These are phyloP conservation scores for Sporothrix brasiliensis DNA, from an alignment of 2,329 filamentous ascomycete genomes.

Conservation along the genomic window DNA sequence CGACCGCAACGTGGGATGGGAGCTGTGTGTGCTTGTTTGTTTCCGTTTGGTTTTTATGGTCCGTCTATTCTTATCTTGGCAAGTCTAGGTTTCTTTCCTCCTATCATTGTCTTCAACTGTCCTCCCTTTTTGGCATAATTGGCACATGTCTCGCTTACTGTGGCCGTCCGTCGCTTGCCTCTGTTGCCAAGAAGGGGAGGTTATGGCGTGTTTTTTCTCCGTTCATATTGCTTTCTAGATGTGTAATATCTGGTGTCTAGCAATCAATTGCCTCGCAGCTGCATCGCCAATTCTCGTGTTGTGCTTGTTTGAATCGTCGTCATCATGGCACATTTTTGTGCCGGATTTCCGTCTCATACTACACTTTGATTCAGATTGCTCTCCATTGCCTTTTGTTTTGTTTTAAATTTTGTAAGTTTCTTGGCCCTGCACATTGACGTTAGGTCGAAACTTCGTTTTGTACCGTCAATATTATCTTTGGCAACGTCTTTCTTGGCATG, in stretches of 20 bases:
- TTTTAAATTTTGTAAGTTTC: not conserved
- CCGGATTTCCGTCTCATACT: conserved; percentile 13
- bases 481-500: not conserved
- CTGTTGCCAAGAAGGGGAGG: not conserved
- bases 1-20: not conserved
- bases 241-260: not conserved
- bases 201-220: not conserved
- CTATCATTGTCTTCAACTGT: not conserved
- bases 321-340: not conserved
- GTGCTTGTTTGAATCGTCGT: not conserved
- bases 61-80: not conserved
- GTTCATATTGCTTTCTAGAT: not conserved
- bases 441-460: no score
- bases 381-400: not conserved
- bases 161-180: not conserved
- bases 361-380: not conserved
- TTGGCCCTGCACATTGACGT: not conserved
- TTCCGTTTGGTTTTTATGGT: not conserved
- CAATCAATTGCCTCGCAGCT: not conserved
- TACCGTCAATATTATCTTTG: not conserved
- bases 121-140: not conserved
- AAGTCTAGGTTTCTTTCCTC: conserved; percentile 2
- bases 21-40: not conserved
- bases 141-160: conserved; percentile 1
- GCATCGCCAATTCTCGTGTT: not conserved